Conservation (phyloP, 163 green algal genomes). For the Scenedesmus sp. region DNA sequence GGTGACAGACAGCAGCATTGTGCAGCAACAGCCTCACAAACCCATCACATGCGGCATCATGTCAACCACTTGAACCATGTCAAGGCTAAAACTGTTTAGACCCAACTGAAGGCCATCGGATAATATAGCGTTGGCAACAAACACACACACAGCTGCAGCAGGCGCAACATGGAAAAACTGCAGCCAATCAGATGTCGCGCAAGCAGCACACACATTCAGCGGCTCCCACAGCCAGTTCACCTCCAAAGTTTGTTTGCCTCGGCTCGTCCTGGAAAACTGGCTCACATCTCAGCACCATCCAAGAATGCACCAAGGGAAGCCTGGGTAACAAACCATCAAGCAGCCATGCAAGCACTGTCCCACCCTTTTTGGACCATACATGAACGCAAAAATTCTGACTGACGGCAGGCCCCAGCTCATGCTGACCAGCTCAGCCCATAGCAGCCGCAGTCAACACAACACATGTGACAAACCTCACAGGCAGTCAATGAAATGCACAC, state of each 20-base stretch:
- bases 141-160: not conserved
- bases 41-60: too few species aligned
- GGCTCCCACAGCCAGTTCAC: not conserved
- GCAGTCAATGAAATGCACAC: constrained; percentile 50
- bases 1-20: too few species aligned
- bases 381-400: not conserved
- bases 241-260: not conserved
- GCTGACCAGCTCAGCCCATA: not conserved
- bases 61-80: too few species aligned
- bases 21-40: too few species aligned
- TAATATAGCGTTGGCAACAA: too few species aligned
- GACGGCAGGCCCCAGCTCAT: not conserved
- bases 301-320: too few species aligned
- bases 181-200: not conserved
- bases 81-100: too few species aligned
- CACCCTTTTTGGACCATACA: not conserved
- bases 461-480: not conserved
- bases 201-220: not conserved
- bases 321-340: too few species aligned
- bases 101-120: too few species aligned
- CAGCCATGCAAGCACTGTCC: too few species aligned
- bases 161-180: not conserved
- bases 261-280: not conserved
- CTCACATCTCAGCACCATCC: not conserved
- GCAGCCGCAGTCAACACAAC: not conserved